Conservation (phyloP, 2,329 filamentous ascomycete genomes). For the Fusarium sambucinum region DNA sequence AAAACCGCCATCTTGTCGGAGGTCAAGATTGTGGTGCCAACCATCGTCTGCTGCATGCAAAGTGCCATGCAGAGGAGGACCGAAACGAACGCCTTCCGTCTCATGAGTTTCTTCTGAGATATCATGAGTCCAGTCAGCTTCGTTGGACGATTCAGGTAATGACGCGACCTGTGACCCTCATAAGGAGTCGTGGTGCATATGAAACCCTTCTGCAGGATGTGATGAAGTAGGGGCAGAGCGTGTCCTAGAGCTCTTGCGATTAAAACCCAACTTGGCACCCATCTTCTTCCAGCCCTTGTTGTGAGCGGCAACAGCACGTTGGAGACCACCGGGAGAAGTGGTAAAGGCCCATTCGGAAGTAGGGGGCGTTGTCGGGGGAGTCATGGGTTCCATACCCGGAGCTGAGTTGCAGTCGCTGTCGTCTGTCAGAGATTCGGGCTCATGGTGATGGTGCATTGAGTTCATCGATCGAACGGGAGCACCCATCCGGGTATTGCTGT, state of each 20-base stretch:
- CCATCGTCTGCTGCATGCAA: constrained; percentile 34
- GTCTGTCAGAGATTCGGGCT: constrained; percentile 69
- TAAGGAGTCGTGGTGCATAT: constrained; percentile 58
- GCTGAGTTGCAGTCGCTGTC: constrained; percentile 74
- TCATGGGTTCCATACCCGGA: constrained; percentile 72
- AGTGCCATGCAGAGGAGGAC: constrained; percentile 54
- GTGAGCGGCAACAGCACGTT: constrained; percentile 66
- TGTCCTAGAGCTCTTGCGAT: constrained; percentile 63
- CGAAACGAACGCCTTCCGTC: constrained; percentile 63
- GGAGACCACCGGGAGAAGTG: constrained; percentile 65
- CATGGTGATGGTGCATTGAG: constrained; percentile 58
- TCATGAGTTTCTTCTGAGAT: constrained; percentile 34
- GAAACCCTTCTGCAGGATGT: constrained; percentile 53
- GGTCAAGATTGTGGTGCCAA: constrained; percentile 37
- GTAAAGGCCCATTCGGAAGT: constrained; percentile 68
- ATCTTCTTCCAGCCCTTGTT: constrained; percentile 74
- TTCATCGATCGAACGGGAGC: constrained; percentile 52
- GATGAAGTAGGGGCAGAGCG: constrained; percentile 60
- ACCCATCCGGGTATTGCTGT: constrained; percentile 52
- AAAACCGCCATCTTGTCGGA: constrained; percentile 48
- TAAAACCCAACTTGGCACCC: constrained; percentile 70
- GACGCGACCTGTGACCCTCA: constrained; percentile 71
- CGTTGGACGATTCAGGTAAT: constrained; percentile 56
- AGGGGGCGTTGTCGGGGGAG: constrained; percentile 79
- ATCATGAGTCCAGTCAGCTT: constrained; percentile 40